phyloP scores from a whole-genome alignment of 2,329 filamentous ascomycete species.

The Xylaria sp. region DNA sequence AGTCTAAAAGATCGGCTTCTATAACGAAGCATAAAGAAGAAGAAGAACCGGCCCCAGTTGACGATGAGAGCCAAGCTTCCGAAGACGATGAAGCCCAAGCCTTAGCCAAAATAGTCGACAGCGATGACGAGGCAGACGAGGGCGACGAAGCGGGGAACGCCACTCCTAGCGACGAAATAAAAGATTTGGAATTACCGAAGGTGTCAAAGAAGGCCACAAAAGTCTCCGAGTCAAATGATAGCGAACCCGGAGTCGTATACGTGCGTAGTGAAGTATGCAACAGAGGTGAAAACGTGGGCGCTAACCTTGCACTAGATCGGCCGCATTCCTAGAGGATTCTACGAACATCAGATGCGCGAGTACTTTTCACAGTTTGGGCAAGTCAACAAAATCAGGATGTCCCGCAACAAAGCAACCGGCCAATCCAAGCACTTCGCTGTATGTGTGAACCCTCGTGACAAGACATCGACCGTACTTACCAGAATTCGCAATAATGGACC shows the following conservation, averaged over 20 bases:
- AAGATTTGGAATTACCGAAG: constrained; percentile 63
- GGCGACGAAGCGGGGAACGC: constrained; percentile 52
- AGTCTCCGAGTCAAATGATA: constrained; percentile 54
- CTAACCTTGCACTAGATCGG: constrained; percentile 76
- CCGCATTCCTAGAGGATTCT: constrained; percentile 90
- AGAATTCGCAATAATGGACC: not conserved
- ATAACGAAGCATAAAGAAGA: constrained; percentile 48
- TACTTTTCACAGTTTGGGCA: constrained; percentile 95
- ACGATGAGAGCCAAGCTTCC: constrained; percentile 49
- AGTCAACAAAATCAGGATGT: constrained; percentile 76
- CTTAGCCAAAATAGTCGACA: constrained; percentile 60
- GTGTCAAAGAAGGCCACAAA: constrained; percentile 58
- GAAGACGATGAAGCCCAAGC: constrained; percentile 56
- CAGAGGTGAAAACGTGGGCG: not conserved
- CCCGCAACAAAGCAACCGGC: constrained; percentile 91
- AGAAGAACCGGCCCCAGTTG: constrained; percentile 42
- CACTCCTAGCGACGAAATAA: constrained; percentile 58
- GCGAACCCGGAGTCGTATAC: constrained; percentile 81
- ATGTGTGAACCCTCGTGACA: constrained; percentile 17
- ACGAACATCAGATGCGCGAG: constrained; percentile 91
- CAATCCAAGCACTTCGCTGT: constrained; percentile 87
- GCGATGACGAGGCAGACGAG: constrained; percentile 55
- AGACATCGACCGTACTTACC: not conserved
- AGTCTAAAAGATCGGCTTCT: constrained; percentile 41
- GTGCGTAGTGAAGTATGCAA: constrained; percentile 55